Evolutionary conservation across 2,329 filamentous ascomycete genomes (phyloP).

Genomic region (Aspergillus quadricinctus): DNA sequence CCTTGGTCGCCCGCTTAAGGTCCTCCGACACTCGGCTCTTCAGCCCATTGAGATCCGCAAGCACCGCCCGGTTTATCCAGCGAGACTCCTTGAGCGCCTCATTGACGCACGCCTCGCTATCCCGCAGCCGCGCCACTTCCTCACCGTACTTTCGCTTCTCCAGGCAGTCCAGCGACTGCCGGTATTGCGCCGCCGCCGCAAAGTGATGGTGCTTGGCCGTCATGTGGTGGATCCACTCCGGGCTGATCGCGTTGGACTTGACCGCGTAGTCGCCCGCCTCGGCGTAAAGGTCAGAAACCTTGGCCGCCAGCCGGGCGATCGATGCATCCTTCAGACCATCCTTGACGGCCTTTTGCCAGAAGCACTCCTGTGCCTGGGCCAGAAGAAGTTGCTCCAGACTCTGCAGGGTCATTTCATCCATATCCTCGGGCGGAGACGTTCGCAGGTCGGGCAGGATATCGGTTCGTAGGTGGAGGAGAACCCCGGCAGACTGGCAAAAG

Average conservation of each 20-base stretch:
- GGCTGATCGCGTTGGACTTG: conserved; percentile 83
- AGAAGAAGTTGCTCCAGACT: conserved; percentile 78
- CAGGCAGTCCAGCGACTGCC: conserved; percentile 82
- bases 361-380: conserved; percentile 93
- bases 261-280: conserved; percentile 79
- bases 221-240: conserved; percentile 97
- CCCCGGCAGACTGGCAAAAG: conserved; percentile 81
- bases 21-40: conserved; percentile 82
- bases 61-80: conserved; percentile 75
- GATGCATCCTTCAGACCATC: conserved; percentile 88
- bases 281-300: conserved; percentile 87
- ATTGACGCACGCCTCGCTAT: conserved; percentile 76
- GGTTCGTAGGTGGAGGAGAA: conserved; percentile 72
- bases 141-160: conserved; percentile 95
- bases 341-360: conserved; percentile 96
- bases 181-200: conserved; percentile 88
- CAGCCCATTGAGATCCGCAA: conserved; percentile 75
- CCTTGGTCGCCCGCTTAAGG: conserved; percentile 85
- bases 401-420: conserved; percentile 84
- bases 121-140: conserved; percentile 79
- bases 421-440: conserved; percentile 83
- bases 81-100: conserved; percentile 81
- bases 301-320: conserved; percentile 84
- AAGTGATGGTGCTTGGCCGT: conserved; percentile 97
- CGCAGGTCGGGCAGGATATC: conserved; percentile 78